These are phyloP conservation scores for Rhododendron molle DNA, from an alignment of 148 eudicot genomes.

Conservation along the genomic window DNA sequence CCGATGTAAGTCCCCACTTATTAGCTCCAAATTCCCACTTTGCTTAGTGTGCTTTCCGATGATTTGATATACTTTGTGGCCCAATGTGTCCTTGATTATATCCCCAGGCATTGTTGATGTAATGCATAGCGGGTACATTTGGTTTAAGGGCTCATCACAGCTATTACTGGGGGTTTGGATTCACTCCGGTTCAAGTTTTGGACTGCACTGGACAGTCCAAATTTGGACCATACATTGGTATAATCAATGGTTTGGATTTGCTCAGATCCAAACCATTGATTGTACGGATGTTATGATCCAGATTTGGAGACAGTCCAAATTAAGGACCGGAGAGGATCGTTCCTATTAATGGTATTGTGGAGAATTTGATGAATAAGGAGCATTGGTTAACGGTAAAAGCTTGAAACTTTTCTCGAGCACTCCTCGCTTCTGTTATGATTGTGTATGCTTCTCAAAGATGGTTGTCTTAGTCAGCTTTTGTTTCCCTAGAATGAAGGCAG, in stretches of 20 bases:
- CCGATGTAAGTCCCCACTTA: conserved; percentile 35
- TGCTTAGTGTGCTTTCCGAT: neutral
- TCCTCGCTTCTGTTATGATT: neutral
- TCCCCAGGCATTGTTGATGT: neutral
- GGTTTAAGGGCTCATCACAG: neutral
- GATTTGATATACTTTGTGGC: neutral
- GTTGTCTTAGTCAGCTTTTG: neutral
- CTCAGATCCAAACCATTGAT: neutral
- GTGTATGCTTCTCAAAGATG: neutral
- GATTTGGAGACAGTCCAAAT: neutral
- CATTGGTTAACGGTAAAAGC: neutral
- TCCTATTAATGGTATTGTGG: neutral
- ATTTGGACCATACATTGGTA: neutral
- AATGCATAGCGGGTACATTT: neutral
- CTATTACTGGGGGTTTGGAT: neutral
- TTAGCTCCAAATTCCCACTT: neutral
- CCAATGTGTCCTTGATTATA: neutral
- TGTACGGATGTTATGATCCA: neutral
- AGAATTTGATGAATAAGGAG: neutral
- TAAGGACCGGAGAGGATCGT: neutral
- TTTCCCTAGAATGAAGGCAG: neutral
- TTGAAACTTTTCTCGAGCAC: neutral
- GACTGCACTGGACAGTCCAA: neutral
- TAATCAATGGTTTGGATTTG: too few relatives aligned
- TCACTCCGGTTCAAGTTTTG: neutral